Base-by-base conservation (phyloP, 768 basidiomycete genomes). In the Scleroderma bovista region DNA sequence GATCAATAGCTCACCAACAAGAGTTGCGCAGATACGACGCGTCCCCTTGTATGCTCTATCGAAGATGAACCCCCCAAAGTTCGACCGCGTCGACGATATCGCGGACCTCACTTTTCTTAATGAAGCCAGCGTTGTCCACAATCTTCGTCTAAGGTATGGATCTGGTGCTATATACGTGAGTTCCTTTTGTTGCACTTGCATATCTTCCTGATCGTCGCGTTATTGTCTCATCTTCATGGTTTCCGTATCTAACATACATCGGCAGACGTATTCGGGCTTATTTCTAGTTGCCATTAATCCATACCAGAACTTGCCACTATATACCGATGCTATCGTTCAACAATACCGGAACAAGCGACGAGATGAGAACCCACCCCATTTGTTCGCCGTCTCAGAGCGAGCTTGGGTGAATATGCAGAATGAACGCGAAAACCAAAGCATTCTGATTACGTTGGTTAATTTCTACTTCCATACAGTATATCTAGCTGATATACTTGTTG, bases 391-490 rank as follows among this genome's bases (percentile, higher is more conserved):
- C 36, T 93, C 96, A 0, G 96, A 99, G 66, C 79, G 92, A 32
- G 96, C 96, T 29, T 98, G 96, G 96, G 81, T 94, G 48, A 95
- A 92, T 67, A 98, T 99, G 90, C 88, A 93, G 12, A 93, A 94
- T 51, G 93, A 97, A 67, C 78, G 92, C 46, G 95, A 98, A 70
- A 93, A 93, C 57, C 96, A 99, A 69, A 95, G 93, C 63, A 94
- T 99, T 50, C 78, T 99, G 26, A 97, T 99, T 69, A 99, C 96
- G 90, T 95, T 69, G 22, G 91, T 77, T 13, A 40, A 38, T 32
- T 13, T 47, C 43, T 22, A 13, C 32, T 9, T 45, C 52, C 38
- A 47, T 13, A 15, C 12, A 26, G 41, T 15, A 39, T 46, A 16
- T 48, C 34, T 54, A 31, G 51, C 55, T 60, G 10, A 63, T 38